phyloP scores from a whole-genome alignment of 2,329 filamentous ascomycete species.

The Leptographium flavum region DNA sequence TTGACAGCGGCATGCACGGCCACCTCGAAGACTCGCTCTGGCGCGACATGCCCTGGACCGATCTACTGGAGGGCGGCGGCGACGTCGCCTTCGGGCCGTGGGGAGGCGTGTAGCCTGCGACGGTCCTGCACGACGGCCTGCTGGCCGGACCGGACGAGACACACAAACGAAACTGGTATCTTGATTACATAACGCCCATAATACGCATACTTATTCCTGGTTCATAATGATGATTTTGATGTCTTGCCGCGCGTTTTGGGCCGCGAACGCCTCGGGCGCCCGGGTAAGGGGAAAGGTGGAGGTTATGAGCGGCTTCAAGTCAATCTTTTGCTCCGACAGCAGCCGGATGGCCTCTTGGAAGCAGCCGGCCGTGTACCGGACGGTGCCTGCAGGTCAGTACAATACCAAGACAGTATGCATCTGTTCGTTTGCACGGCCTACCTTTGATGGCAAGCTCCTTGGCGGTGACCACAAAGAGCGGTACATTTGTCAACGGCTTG shows the following conservation, averaged over 20 bases:
- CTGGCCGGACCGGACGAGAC: no score
- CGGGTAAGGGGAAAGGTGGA: slow-evolving; percentile 13
- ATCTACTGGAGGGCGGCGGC: neutral
- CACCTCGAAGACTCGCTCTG: slow-evolving; percentile 1
- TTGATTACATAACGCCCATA: neutral
- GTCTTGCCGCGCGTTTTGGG: slow-evolving; percentile 11
- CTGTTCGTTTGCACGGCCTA: neutral
- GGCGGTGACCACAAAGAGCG: slow-evolving; percentile 13
- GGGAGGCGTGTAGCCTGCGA: neutral
- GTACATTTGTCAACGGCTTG: slow-evolving; percentile 10
- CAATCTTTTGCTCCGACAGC: slow-evolving; percentile 10
- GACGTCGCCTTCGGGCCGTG: neutral
- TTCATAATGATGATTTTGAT: slow-evolving; percentile 15
- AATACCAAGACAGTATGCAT: neutral
- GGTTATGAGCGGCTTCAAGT: slow-evolving; percentile 15
- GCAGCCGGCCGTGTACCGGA: slow-evolving; percentile 15
- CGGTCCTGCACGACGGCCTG: no score
- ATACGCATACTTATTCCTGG: slow-evolving; percentile 8
- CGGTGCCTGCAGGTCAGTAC: slow-evolving; percentile 10
- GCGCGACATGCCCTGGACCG: slow-evolving; percentile 3
- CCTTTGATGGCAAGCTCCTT: slow-evolving; percentile 14
- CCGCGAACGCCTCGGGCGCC: slow-evolving; percentile 12
- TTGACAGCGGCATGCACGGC: neutral
- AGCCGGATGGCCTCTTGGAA: slow-evolving; percentile 14
- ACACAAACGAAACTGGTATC: no score